These are phyloP conservation scores for Apiospora rasikravindrae DNA, from an alignment of 2,329 filamentous ascomycete genomes.

Conservation along the genomic window DNA sequence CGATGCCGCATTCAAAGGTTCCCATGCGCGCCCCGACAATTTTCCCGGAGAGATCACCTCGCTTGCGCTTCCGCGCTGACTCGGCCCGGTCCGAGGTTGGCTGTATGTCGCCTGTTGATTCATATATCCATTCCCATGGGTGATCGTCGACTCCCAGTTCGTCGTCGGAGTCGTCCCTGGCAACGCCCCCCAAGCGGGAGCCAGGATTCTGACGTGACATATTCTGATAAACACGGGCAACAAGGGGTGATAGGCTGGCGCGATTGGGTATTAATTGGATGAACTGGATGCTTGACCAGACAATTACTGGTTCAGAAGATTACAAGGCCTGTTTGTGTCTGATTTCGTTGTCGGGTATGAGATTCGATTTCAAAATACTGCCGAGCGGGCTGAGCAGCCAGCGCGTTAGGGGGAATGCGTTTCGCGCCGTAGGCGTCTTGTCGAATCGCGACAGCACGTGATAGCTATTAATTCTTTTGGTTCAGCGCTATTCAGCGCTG, in stretches of 20 bases:
- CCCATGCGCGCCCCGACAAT: conserved; percentile 88
- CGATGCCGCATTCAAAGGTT: conserved; percentile 77
- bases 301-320: background rate
- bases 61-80: conserved; percentile 43
- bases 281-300: background rate
- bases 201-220: conserved; percentile 24
- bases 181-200: conserved; percentile 61
- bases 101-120: conserved; percentile 28
- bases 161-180: conserved; percentile 84
- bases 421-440: background rate
- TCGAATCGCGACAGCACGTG: conserved; percentile 3
- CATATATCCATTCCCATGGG: conserved; percentile 83
- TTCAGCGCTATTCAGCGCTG: background rate
- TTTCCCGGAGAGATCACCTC: conserved; percentile 42
- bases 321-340: background rate
- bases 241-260: background rate
- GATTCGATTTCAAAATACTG: background rate
- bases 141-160: conserved; percentile 77
- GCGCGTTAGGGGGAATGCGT: background rate
- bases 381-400: background rate
- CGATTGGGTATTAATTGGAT: background rate
- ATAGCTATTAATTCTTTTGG: background rate
- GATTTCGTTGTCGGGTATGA: background rate
- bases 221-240: background rate
- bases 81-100: conserved; percentile 19